These are phyloP conservation scores for Solanum acaule DNA, from an alignment of 257 asterid genomes.

Conservation along the genomic window DNA sequence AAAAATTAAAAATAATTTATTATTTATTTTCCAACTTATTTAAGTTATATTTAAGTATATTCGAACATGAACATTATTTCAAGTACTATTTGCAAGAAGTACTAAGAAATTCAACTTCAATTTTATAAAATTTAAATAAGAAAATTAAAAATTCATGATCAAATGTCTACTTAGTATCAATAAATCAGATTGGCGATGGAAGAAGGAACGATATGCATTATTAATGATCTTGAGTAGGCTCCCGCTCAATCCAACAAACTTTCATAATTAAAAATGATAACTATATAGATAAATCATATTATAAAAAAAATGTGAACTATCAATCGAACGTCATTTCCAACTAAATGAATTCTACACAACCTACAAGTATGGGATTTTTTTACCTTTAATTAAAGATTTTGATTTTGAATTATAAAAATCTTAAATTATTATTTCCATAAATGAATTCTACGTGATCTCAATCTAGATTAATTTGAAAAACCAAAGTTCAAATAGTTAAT, in stretches of 20 bases:
- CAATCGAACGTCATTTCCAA: neutral
- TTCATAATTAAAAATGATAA: neutral
- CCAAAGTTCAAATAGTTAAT: neutral
- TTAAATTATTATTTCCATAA: neutral
- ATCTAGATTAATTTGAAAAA: neutral
- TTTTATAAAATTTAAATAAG: no score
- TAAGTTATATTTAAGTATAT: no score
- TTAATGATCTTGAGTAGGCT: neutral
- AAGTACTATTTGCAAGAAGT: neutral
- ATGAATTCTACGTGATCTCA: neutral
- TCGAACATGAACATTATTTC: no score
- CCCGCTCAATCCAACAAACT: neutral
- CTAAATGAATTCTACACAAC: no score
- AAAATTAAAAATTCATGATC: no score
- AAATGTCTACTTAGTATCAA: neutral
- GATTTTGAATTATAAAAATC: neutral
- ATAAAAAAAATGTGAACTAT: no score
- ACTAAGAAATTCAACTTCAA: no score
- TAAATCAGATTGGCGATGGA: neutral
- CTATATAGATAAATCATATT: no score
- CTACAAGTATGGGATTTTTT: neutral
- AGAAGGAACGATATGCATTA: neutral
- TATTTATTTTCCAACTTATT: no score
- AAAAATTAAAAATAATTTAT: neutral
- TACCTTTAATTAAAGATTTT: neutral